Base-by-base conservation (phyloP, 768 basidiomycete species). In the Melanogaster broomeanus region DNA sequence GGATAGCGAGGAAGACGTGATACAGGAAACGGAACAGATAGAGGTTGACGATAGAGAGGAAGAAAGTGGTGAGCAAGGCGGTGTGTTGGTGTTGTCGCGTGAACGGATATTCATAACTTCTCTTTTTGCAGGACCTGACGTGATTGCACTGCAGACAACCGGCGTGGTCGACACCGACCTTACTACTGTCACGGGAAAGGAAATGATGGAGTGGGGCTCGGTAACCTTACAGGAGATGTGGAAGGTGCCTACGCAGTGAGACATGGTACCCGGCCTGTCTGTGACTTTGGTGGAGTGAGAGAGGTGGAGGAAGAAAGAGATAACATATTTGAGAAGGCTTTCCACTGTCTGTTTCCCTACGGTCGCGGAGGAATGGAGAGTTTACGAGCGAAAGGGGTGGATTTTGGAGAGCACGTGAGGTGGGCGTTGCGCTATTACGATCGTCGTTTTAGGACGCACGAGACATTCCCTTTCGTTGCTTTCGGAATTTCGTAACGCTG, bases 131-230 rank as follows among this genome's bases (percentile, higher is more conserved):
- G 28, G 28, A 9, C 56, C 58, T 0, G 60, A 58, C 31, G 63
- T 70, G 0, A 62, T 72, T 12, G 69, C 70, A 1, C 28, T 72
- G 10, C 58, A 66, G 30, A 19, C 56, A 0, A 51, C 56, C 8
- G 72, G 67, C 3, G 48, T 53, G 0, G 44, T 64, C 4, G 68
- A 74, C 50, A 67, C 51, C 2, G 67, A 72, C 40, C 33, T 68
- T 2, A 51, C 54, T 0, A 51, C 55, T 12, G 1, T 73, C 1
- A 55, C 61, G 0, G 37, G 45, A 0, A 44, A 24, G 2, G 62
- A 68, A 31, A 7, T 67, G 16, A 53, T 61, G 55, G 8, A 37
- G 12, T 28, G 28, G 28, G 28, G 28, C 28, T 28, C 9, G 28
- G 11, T 11, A 28, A 28, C 28, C 11, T 28, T 9, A 28, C 28